Percentiles rank a stretch among this genome's conserved stretches.
Evolutionary conservation across 805 yeast species (phyloP).

Genomic region (Metschnikowia arizonensis): DNA sequence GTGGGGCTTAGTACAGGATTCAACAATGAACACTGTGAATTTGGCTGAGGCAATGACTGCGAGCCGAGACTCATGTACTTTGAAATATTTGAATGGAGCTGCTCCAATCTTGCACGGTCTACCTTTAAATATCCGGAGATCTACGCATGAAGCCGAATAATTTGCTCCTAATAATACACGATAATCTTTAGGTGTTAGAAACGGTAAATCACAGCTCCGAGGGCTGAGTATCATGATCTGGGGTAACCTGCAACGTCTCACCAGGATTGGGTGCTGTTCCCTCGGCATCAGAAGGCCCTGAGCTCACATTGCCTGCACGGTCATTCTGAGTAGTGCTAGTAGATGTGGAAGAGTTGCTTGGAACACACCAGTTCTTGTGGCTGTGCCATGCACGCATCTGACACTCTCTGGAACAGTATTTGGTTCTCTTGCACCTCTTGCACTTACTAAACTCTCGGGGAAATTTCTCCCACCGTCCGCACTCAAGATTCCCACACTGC

Average conservation of each 20-base stretch:
- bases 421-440: constrained; percentile 88
- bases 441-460: constrained; percentile 95
- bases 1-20: constrained; percentile 53
- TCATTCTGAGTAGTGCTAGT: constrained; percentile 14
- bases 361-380: constrained; percentile 92
- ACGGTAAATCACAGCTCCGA: constrained; percentile 7
- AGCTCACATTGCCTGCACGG: constrained; percentile 14
- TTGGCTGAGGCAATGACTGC: constrained; percentile 54
- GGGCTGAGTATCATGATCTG: constrained; percentile 14
- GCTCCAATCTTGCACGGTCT: constrained; percentile 91
- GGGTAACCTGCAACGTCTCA: constrained; percentile 13
- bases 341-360: constrained; percentile 34
- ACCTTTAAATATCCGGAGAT: constrained; percentile 43
- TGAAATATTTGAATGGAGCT: constrained; percentile 80
- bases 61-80: constrained; percentile 65
- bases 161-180: constrained; percentile 2
- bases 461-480: constrained; percentile 90
- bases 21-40: constrained; percentile 17
- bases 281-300: constrained; percentile 16
- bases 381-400: constrained; percentile 89
- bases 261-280: constrained; percentile 10
- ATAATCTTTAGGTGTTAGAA: not conserved
- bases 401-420: constrained; percentile 90
- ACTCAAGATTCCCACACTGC: constrained; percentile 89
- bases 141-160: not conserved